These are phyloP conservation scores for Ligustrum vulgare DNA, from an alignment of 257 asterid genomes.

Conservation along the genomic window DNA sequence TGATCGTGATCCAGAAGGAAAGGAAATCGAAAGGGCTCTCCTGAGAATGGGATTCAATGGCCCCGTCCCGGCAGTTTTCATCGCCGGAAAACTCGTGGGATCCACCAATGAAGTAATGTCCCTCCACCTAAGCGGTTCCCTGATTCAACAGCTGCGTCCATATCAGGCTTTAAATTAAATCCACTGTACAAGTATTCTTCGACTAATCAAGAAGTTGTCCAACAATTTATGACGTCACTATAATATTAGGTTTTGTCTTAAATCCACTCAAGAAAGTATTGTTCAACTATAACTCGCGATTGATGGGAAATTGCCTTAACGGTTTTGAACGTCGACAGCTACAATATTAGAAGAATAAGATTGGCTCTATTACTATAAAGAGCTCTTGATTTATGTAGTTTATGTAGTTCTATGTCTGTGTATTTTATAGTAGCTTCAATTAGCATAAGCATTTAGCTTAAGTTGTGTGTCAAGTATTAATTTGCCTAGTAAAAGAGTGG, in stretches of 20 bases:
- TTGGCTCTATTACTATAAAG: not conserved
- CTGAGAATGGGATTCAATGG: conserved; percentile 49
- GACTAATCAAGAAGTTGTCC: not conserved
- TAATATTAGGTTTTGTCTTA: not conserved
- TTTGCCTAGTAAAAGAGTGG: not conserved
- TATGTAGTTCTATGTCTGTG: not conserved
- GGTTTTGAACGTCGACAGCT: not conserved
- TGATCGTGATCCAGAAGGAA: conserved; percentile 58
- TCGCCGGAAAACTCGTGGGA: conserved; percentile 61
- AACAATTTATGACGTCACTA: not conserved
- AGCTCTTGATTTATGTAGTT: not conserved
- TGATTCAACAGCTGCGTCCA: conserved; percentile 45
- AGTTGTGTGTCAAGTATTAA: not conserved
- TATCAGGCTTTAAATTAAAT: conserved; percentile 13
- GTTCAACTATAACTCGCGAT: not conserved
- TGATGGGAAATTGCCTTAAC: not conserved
- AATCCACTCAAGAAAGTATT: not conserved
- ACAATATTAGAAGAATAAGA: not conserved
- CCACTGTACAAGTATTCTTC: not conserved
- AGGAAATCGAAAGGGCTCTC: conserved; percentile 60
- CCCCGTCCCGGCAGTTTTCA: conserved; percentile 62
- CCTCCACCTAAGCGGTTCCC: conserved; percentile 70
- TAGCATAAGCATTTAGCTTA: no score
- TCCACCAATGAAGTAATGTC: conserved; percentile 88
- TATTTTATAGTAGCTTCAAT: not conserved